phyloP scores from a whole-genome alignment of 1,284 basidiomycete genomes.

The Mycosarcoma maydis region DNA sequence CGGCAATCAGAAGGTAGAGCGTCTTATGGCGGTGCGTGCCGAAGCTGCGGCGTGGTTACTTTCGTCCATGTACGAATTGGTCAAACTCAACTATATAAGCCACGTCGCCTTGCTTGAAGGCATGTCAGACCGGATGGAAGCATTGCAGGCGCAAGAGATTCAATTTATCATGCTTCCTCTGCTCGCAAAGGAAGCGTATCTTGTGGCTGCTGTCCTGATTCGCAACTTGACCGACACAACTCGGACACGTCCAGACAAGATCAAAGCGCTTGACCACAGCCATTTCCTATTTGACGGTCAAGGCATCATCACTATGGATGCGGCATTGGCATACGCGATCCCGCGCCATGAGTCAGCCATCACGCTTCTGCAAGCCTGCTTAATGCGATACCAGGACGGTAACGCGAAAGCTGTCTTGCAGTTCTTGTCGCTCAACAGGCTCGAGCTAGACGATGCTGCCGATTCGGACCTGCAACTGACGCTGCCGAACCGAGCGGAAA shows the following conservation, averaged over 20 bases:
- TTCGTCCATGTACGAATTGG: constrained; percentile 16
- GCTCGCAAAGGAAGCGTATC: constrained; percentile 3
- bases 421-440: constrained; percentile 20
- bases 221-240: constrained; percentile 9
- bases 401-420: constrained; percentile 22
- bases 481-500: constrained; percentile 12
- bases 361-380: neutral
- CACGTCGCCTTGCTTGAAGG: constrained; percentile 19
- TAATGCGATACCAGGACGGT: constrained; percentile 1
- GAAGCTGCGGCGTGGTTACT: constrained; percentile 28
- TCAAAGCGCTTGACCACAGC: neutral
- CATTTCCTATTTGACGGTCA: constrained; percentile 1
- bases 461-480: constrained; percentile 2
- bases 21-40: constrained; percentile 16
- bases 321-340: constrained; percentile 15
- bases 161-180: constrained; percentile 23
- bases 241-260: constrained; percentile 15
- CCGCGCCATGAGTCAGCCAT: constrained; percentile 7
- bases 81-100: constrained; percentile 9
- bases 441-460: constrained; percentile 17
- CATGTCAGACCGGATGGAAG: constrained; percentile 25
- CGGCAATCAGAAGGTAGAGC: constrained; percentile 10
- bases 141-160: constrained; percentile 9
- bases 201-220: constrained; percentile 18
- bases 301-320: neutral